These are phyloP conservation scores for Berberis thunbergii DNA, from an alignment of 164 flowering plant genomes.

Conservation along the genomic window DNA sequence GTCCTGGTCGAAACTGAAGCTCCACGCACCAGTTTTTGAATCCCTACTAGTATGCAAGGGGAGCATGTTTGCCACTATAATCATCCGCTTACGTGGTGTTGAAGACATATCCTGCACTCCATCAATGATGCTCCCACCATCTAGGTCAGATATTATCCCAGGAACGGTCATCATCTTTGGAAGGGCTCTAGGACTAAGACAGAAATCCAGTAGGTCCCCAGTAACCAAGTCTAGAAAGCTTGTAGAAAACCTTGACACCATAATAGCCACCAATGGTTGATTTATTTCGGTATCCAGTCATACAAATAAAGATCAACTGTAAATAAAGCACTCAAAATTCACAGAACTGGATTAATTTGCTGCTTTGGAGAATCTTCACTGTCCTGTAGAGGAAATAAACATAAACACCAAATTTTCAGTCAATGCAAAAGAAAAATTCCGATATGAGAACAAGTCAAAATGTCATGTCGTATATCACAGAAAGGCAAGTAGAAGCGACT, in stretches of 20 bases:
- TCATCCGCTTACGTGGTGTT: slow-evolving; percentile 30
- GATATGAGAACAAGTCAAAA: too few relatives aligned
- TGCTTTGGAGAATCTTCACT: too few relatives aligned
- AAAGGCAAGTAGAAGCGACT: too few relatives aligned
- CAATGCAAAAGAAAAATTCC: too few relatives aligned
- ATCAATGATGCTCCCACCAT: slow-evolving; percentile 29
- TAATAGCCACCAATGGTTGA: slow-evolving; percentile 11
- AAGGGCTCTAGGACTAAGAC: slow-evolving; percentile 43
- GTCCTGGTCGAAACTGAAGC: slow-evolving; percentile 64
- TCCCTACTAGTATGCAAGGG: slow-evolving; percentile 61
- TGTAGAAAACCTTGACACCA: slow-evolving; percentile 55
- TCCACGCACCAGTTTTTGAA: slow-evolving; percentile 41
- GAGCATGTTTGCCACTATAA: slow-evolving; percentile 69
- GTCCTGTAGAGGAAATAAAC: too few relatives aligned
- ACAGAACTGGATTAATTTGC: too few relatives aligned
- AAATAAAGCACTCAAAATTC: not conserved
- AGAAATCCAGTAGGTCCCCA: slow-evolving; percentile 41
- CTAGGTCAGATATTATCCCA: slow-evolving; percentile 59
- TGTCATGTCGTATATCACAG: too few relatives aligned
- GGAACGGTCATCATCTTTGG: slow-evolving; percentile 62
- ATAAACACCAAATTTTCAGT: too few relatives aligned
- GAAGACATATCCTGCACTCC: slow-evolving; percentile 24
- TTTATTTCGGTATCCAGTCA: not conserved
- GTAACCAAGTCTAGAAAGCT: slow-evolving; percentile 50
- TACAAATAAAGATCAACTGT: not conserved